phyloP scores from a whole-genome alignment of 768 basidiomycete genomes.

The Rhizopogon vesiculosus region DNA sequence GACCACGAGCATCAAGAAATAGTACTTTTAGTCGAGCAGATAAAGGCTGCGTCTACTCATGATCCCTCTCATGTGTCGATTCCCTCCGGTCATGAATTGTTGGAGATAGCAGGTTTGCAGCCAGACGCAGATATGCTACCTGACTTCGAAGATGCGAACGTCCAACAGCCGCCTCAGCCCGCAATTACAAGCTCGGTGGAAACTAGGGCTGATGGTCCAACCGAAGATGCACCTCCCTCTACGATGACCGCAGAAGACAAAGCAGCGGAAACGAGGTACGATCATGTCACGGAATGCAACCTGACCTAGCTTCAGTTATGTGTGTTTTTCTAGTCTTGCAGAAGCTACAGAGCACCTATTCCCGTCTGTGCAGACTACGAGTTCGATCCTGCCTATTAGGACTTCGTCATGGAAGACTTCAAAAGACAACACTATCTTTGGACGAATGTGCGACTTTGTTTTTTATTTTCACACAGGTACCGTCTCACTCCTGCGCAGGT shows the following conservation, averaged over 20 bases:
- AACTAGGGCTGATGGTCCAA: constrained; percentile 5
- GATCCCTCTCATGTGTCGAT: constrained; percentile 2
- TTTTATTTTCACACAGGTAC: not conserved
- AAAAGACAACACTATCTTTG: constrained; percentile 48
- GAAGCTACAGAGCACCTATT: constrained; percentile 44
- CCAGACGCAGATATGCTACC: constrained; percentile 37
- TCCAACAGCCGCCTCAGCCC: constrained; percentile 5
- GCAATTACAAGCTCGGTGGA: constrained; percentile 4
- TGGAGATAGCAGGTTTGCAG: constrained; percentile 46
- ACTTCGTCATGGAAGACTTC: constrained; percentile 28
- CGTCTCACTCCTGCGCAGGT: not conserved
- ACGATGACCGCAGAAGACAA: constrained; percentile 11
- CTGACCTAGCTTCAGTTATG: not conserved
- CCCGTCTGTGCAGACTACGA: constrained; percentile 28
- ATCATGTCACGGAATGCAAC: not conserved
- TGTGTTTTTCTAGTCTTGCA: constrained; percentile 28
- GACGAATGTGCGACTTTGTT: constrained; percentile 46
- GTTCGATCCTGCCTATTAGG: constrained; percentile 28
- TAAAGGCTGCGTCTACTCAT: not conserved
- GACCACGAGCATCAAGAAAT: constrained; percentile 3
- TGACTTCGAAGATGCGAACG: constrained; percentile 51
- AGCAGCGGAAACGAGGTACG: constrained; percentile 21
- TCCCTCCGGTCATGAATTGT: constrained; percentile 41
- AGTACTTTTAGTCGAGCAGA: not conserved
- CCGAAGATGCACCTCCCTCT: constrained; percentile 7